These are phyloP conservation scores for Lathyrus sativus DNA, from an alignment of 306 rosid species.

Conservation along the genomic window DNA sequence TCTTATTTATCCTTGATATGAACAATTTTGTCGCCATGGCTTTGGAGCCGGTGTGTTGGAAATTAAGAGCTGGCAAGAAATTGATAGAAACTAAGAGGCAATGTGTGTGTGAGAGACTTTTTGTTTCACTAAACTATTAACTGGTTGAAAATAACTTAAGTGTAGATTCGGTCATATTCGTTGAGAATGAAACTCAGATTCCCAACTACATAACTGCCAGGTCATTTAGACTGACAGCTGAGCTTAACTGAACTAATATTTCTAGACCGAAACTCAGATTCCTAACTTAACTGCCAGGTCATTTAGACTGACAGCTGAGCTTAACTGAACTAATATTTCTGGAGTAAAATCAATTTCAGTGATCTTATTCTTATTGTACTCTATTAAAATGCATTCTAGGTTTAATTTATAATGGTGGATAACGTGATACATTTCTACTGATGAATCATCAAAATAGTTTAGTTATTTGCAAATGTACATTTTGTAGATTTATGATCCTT, in stretches of 20 bases:
- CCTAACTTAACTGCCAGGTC: slow-evolving; percentile 9
- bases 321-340: slow-evolving; percentile 13
- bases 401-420: slow-evolving; percentile 29
- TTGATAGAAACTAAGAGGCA: slow-evolving; percentile 2
- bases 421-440: slow-evolving; percentile 5
- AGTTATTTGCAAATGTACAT: slow-evolving; percentile 32
- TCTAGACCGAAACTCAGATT: neutral
- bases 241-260: slow-evolving; percentile 10
- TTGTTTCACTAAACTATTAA: neutral
- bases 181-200: neutral
- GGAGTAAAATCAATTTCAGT: neutral
- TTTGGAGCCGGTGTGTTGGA: slow-evolving; percentile 21
- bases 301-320: slow-evolving; percentile 3
- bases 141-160: neutral
- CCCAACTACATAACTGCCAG: slow-evolving; percentile 1
- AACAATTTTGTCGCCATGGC: slow-evolving; percentile 21
- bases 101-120: neutral
- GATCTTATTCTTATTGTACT: slow-evolving; percentile 23
- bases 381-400: slow-evolving; percentile 16
- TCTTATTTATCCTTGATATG: slow-evolving; percentile 25
- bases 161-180: neutral
- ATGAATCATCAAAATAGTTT: slow-evolving; percentile 18
- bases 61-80: neutral
- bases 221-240: slow-evolving; percentile 4
- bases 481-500: slow-evolving; percentile 29